Evolutionary conservation across 2,329 filamentous ascomycete species (phyloP), one percentile per base, ranked within the genome.

Genomic region (Trichoderma hamatum): DNA sequence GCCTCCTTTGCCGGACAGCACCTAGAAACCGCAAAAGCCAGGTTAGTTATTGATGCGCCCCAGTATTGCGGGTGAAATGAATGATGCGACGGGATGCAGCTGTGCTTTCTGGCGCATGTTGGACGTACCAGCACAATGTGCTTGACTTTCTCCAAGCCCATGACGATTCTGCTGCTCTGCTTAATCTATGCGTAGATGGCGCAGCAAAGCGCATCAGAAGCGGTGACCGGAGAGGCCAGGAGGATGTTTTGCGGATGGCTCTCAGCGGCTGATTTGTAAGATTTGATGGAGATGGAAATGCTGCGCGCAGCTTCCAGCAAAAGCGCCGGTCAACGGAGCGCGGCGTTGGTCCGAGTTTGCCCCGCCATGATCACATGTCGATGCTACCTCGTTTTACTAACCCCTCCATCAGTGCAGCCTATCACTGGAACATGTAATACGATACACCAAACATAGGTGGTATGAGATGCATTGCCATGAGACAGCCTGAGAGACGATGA

Each of bases 1-100:
- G 74, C 96, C 96, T 76, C 96, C 96, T 86, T 99, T 99, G 75
- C 96, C 96, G 14, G 96, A 98, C 59, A 99, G 90, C 71, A 95
- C 86, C 86, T 89, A n/a, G 52, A 16, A 28, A 39, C 14, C 9
- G 63, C 32, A 30, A 24, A 16, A 1, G 28, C 6, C 16, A 26
- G 16, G 16, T 49, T 49, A 58, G 52, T 19, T 10, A 46, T 19
- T 39, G 21, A 14, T n/a, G 34, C 28, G 1, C 34, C 14, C 39
- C n/a, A 32, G 11, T 19, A 9, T 43, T 24, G 46, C 46, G 3
- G 9, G 46, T 24, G 1, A 49, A 4, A 5, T 46, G 19, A 21
- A n/a, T 9, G 43, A 11, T 10, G 10, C 14, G n/a, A 21, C n/a
- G 46, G 46, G 21, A 14, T 24, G 24, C 36, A 3, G n/a, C 14